Evolutionary conservation across 108 stramenopile species (phyloP).

Genomic region (Skeletonema marinoi): DNA sequence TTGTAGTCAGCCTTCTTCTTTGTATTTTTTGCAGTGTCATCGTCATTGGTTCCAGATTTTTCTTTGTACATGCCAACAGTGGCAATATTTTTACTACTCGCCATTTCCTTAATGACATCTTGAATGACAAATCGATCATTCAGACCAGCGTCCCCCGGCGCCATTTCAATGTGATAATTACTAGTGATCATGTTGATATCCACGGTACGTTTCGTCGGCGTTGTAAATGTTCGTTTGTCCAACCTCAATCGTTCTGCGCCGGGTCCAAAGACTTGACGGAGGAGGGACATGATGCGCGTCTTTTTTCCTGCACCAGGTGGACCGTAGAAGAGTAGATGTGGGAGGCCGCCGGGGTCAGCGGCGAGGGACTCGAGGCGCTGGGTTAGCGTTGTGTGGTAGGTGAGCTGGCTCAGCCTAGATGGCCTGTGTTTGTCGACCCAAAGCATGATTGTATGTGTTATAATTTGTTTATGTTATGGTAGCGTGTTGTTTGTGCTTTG

Average conservation of each 20-base stretch:
- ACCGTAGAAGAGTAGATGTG: constrained; percentile 97
- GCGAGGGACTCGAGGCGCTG: constrained; percentile 70
- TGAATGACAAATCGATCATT: constrained; percentile 97
- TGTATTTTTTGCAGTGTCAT: constrained; percentile 42
- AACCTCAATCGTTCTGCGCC: constrained; percentile 84
- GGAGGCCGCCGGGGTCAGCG: constrained; percentile 71
- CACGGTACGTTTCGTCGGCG: constrained; percentile 86
- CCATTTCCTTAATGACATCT: constrained; percentile 99
- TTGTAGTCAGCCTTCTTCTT: constrained; percentile 76
- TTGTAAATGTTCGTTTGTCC: constrained; percentile 79
- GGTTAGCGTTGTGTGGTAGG: constrained; percentile 86
- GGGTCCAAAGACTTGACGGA: constrained; percentile 90
- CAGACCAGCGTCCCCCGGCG: constrained; percentile 94
- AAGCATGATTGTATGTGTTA: constrained; percentile 63
- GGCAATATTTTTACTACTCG: constrained; percentile 73
- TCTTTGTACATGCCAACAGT: constrained; percentile 23
- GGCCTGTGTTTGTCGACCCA: constrained; percentile 99
- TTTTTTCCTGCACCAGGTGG: constrained; percentile 97
- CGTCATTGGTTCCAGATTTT: constrained; percentile 12
- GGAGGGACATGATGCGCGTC: constrained; percentile 91
- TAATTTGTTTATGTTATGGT: not conserved
- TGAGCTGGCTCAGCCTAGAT: constrained; percentile 75
- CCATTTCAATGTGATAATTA: constrained; percentile 97
- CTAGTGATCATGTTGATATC: constrained; percentile 95
- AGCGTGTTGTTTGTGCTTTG: not conserved